Conservation (phyloP, 2,329 filamentous ascomycete genomes). For the Sporothrix brasiliensis region DNA sequence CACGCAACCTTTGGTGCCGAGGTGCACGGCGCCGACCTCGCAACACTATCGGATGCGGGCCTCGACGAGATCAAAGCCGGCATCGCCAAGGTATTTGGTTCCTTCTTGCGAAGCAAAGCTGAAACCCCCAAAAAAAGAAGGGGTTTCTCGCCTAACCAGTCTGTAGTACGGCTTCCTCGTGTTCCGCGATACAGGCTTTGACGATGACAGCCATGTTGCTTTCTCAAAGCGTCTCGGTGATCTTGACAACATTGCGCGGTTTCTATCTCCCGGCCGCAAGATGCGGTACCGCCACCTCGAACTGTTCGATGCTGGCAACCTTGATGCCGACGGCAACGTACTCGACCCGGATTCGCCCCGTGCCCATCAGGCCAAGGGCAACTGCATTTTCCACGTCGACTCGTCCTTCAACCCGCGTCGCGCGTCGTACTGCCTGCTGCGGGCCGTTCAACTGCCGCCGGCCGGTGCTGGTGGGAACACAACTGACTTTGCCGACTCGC, state of each 20-base stretch:
- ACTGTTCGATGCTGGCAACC: conserved; percentile 62
- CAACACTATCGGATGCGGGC: conserved; percentile 42
- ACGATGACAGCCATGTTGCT: conserved; percentile 54
- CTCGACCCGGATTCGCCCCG: conserved; percentile 48
- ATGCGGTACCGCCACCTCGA: conserved; percentile 53
- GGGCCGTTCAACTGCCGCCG: conserved; percentile 53
- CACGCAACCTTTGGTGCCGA: conserved; percentile 41
- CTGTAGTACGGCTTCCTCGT: conserved; percentile 33
- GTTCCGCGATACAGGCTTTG: conserved; percentile 46
- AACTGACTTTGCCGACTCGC: conserved; percentile 58
- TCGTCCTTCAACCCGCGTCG: conserved; percentile 59
- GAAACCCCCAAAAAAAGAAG: neutral
- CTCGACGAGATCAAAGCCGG: conserved; percentile 42
- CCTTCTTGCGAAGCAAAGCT: no score
- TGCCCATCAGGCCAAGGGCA: conserved; percentile 49
- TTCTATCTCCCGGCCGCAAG: conserved; percentile 50
- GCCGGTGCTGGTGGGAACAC: conserved; percentile 53
- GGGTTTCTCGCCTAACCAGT: neutral
- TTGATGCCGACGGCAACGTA: conserved; percentile 52
- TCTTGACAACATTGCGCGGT: conserved; percentile 58
- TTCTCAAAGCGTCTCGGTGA: conserved; percentile 57
- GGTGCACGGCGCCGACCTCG: conserved; percentile 43
- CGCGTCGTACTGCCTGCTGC: conserved; percentile 55
- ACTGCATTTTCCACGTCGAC: conserved; percentile 58
- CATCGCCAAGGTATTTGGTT: conserved; percentile 42